These are phyloP conservation scores for Penicillium alfredii DNA, from an alignment of 495 filamentous ascomycete genomes.

Conservation along the genomic window DNA sequence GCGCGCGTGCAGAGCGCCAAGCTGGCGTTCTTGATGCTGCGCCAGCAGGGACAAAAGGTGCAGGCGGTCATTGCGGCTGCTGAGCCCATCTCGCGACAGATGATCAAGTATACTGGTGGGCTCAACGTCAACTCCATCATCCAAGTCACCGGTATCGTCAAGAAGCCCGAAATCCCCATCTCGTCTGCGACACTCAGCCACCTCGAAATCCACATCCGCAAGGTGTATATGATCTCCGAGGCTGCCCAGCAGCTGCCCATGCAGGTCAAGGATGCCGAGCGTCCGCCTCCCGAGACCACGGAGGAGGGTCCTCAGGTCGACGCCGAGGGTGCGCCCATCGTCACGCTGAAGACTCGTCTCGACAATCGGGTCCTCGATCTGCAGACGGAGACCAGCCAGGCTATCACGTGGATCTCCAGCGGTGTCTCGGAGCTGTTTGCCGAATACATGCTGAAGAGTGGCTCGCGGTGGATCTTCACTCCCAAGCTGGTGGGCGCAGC, in stretches of 20 bases:
- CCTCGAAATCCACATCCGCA: slow-evolving; percentile 73
- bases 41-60: slow-evolving; percentile 74
- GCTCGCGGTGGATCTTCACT: slow-evolving; percentile 84
- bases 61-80: slow-evolving; percentile 67
- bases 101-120: slow-evolving; percentile 82
- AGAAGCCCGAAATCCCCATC: slow-evolving; percentile 68
- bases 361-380: slow-evolving; percentile 90
- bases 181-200: slow-evolving; percentile 71
- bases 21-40: slow-evolving; percentile 84
- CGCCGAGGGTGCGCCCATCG: slow-evolving; percentile 51
- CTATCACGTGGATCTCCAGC: slow-evolving; percentile 76
- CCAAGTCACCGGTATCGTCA: slow-evolving; percentile 67
- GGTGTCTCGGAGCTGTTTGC: slow-evolving; percentile 76
- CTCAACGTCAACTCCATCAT: slow-evolving; percentile 77
- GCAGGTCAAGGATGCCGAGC: slow-evolving; percentile 60
- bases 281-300: slow-evolving; percentile 43
- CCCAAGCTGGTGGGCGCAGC: slow-evolving; percentile 86
- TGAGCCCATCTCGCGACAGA: slow-evolving; percentile 56
- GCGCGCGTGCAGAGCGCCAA: slow-evolving; percentile 82
- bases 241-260: slow-evolving; percentile 62
- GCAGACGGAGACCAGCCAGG: slow-evolving; percentile 79
- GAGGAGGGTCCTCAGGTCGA: slow-evolving; percentile 43
- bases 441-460: slow-evolving; percentile 65
- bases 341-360: slow-evolving; percentile 69
- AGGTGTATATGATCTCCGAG: slow-evolving; percentile 68